These are phyloP conservation scores for Erysimum cheiranthoides DNA, from an alignment of 345 rosid genomes.

Conservation along the genomic window DNA sequence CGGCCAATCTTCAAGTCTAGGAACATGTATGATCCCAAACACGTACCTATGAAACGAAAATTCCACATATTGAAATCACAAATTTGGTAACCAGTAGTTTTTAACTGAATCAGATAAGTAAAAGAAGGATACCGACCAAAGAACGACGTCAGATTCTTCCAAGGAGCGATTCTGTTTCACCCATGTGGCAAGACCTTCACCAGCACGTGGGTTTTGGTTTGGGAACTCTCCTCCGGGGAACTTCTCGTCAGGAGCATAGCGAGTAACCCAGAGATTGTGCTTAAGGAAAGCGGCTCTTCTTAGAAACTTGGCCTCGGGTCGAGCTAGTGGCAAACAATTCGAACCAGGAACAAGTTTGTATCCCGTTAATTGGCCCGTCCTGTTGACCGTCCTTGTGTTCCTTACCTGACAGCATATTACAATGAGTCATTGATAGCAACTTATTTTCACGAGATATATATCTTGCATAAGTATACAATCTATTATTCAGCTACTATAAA, in stretches of 20 bases:
- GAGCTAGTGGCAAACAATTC: conserved; percentile 86
- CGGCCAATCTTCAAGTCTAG: conserved; percentile 95
- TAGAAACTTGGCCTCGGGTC: conserved; percentile 81
- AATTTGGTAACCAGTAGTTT: conserved; percentile 10
- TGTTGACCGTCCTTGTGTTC: conserved; percentile 85
- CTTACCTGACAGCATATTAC: conserved; percentile 62
- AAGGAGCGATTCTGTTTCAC: conserved; percentile 78
- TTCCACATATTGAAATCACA: neutral
- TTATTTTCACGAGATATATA: neutral
- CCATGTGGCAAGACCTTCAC: conserved; percentile 90
- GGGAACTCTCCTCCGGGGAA: conserved; percentile 97
- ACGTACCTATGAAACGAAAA: conserved; percentile 63
- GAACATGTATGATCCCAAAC: conserved; percentile 87
- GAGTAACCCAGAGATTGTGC: conserved; percentile 90
- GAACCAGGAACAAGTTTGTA: conserved; percentile 89
- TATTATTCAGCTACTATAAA: neutral
- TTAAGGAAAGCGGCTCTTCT: conserved; percentile 87
- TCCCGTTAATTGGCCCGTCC: conserved; percentile 88
- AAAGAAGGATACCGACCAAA: conserved; percentile 59
- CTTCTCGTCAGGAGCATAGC: conserved; percentile 65
- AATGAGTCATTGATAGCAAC: conserved; percentile 7
- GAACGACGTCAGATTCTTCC: conserved; percentile 84
- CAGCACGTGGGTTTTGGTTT: conserved; percentile 86
- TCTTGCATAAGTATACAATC: neutral
- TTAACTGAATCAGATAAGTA: neutral